Evolutionary conservation across 768 basidiomycete species (phyloP), one percentile per base, ranked within the genome.

Genomic region (Tricholoma furcatifolium): DNA sequence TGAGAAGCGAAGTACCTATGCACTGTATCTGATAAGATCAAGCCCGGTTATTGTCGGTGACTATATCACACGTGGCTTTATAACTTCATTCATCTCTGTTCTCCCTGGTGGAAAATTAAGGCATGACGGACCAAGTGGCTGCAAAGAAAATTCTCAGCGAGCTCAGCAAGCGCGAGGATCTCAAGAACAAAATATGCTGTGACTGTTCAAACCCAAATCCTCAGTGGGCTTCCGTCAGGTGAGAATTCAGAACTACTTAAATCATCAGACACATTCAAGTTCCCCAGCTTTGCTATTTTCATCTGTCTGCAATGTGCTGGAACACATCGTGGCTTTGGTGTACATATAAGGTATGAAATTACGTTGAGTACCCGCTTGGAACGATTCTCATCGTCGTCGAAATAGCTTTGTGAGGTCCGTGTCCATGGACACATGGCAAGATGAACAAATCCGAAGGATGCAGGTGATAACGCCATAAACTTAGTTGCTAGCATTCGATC

Each of bases 341-440:
- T 97, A 14, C 96, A 98, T 69, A 83, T 98, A 67, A 91, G 87
- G 89, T 74, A 58, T 60, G 71, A 65, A 35, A 62, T 50, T 56
- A 35, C 47, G 59, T 35, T 47, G 32, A 44, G 55, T 43, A 59
- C 61, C 35, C 15, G 30, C 15, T 36, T 18, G 20, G n/a, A 48
- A 45, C 47, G 11, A 46, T 60, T 54, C 61, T 66, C 51, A 69
- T 0, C 53, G 21, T 57, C 46, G 50, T 60, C 60, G 52, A 31
- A 57, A 41, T 70, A 91, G 89, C 67, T 96, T 94, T 70, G 91
- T 96, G 50, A 80, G 94, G 66, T 93, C 91, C 38, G 83, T 94
- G 58, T 93, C 93, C 49, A 98, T 97, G 95, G 95, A 97, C 71
- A 89, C 93, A 59, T 97, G 94, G 93, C 87, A 90, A 59, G 81